Percentiles rank a stretch among this genome's conserved stretches.
Evolutionary conservation across 495 filamentous ascomycete species (phyloP).

Genomic region (Aspergillus nanangensis): DNA sequence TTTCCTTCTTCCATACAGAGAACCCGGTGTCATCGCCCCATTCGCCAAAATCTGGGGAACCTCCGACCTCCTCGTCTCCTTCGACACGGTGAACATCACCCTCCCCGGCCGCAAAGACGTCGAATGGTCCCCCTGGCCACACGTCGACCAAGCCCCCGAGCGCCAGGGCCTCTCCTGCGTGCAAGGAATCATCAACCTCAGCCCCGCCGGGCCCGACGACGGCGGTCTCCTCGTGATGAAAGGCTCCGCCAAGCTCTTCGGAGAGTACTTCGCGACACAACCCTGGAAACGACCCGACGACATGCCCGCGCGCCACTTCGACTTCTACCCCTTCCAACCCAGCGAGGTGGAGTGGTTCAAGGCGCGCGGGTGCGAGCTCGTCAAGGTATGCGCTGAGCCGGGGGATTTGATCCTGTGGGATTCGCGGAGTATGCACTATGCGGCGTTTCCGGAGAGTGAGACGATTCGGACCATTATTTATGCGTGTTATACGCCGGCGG

Average conservation of each 20-base stretch:
- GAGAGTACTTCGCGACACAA: constrained; percentile 27
- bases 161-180: constrained; percentile 30
- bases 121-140: constrained; percentile 18
- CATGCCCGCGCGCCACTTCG: constrained; percentile 14
- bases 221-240: constrained; percentile 29
- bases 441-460: constrained; percentile 12
- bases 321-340: constrained; percentile 25
- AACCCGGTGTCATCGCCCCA: constrained; percentile 22
- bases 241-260: constrained; percentile 23
- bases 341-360: constrained; percentile 32
- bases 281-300: constrained; percentile 16
- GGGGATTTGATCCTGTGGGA: constrained; percentile 45
- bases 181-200: constrained; percentile 40
- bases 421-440: constrained; percentile 34
- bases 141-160: constrained; percentile 24
- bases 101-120: constrained; percentile 11
- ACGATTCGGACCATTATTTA: constrained; percentile 33
- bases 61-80: constrained; percentile 27
- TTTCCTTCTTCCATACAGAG: neutral
- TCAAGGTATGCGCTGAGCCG: constrained; percentile 34
- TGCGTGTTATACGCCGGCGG: constrained; percentile 33
- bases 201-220: constrained; percentile 27
- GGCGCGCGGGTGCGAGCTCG: constrained; percentile 20
- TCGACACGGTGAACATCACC: constrained; percentile 21
- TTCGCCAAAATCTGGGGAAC: constrained; percentile 30